These are phyloP conservation scores for Hortiboletus campestris DNA, from an alignment of 768 basidiomycete genomes.

Conservation along the genomic window DNA sequence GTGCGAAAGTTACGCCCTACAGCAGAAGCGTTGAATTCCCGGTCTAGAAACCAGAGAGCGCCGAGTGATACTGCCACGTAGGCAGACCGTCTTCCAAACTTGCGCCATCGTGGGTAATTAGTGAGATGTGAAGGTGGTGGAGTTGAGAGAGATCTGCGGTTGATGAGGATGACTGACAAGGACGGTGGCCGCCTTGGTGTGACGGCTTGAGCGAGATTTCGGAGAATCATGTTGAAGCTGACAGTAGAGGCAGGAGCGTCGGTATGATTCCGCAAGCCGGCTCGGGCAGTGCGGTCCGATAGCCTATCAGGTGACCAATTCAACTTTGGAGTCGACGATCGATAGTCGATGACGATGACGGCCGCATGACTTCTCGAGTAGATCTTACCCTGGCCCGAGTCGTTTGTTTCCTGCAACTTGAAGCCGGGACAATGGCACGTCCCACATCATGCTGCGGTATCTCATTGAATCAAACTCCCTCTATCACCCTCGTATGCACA, in stretches of 20 bases:
- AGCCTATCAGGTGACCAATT: not conserved
- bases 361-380: not conserved
- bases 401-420: not conserved
- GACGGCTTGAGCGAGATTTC: not conserved
- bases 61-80: slow-evolving; percentile 30
- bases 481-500: not conserved
- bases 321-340: not conserved
- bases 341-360: not conserved
- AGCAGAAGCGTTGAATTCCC: slow-evolving; percentile 48
- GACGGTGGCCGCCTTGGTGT: not conserved
- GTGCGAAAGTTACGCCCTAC: slow-evolving; percentile 47
- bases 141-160: slow-evolving; percentile 1
- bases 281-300: not conserved
- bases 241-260: not conserved
- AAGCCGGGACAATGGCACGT: no score
- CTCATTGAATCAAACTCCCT: not conserved
- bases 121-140: not conserved
- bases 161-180: not conserved
- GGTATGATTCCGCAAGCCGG: not conserved
- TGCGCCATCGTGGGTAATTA: slow-evolving; percentile 8
- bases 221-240: slow-evolving; percentile 5
- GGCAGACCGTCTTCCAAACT: slow-evolving; percentile 18
- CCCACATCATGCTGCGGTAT: no score
- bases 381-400: not conserved
- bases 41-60: slow-evolving; percentile 39